Base-by-base conservation (phyloP, 306 rosid genomes). In the Glycine soja region DNA sequence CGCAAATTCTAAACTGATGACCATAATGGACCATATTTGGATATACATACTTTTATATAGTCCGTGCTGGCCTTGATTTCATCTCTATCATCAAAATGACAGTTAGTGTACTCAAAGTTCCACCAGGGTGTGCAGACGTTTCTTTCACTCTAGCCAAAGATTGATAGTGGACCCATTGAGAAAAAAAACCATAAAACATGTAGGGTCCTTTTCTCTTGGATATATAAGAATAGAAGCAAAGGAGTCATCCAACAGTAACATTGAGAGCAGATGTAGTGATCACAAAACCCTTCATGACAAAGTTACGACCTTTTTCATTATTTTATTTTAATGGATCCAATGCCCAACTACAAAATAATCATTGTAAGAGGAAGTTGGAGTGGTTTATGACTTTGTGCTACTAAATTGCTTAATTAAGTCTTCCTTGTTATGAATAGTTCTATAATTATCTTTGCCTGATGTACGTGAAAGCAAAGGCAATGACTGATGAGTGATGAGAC, bases 271-370 rank as follows among this genome's bases (percentile, higher is more conserved):
- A 48, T 54, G 84, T 54, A 64, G 74, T 79, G 53, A 82, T 85
- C 88, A 72, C 78, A 14, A 53, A 74, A 78, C 58, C 84, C 88
- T 86, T 86, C 86, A 47, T 52, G 40, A 71, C 82, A 90, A 88
- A 88, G 91, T 81, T 58, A 84, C 65, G 57, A 62, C 24, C 67
- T 58, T 68, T 70, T 74, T 70, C 48, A 43, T n/a, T 70, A 10
- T 48, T 78, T 86, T 42, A 15, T 11, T 57, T 57, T 36, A 10
- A 61, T 54, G 89, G 83, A 83, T 83, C 89, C 87, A 79, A 79
- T 75, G 85, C 19, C 57, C 87, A 80, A 71, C 80, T 71, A 70
- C 16, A 83, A 58, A 59, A 19, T 48, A 77, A 71, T 86, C 18
- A 83, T 86, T 40, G 10, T 43, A 63, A 40, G 61, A 19, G 10